A percentile compares a stretch with the other conserved stretches of the same genome.
These are phyloP conservation scores for Xenoacremonium recifei DNA, from an alignment of 2,329 filamentous ascomycete genomes.

Conservation along the genomic window DNA sequence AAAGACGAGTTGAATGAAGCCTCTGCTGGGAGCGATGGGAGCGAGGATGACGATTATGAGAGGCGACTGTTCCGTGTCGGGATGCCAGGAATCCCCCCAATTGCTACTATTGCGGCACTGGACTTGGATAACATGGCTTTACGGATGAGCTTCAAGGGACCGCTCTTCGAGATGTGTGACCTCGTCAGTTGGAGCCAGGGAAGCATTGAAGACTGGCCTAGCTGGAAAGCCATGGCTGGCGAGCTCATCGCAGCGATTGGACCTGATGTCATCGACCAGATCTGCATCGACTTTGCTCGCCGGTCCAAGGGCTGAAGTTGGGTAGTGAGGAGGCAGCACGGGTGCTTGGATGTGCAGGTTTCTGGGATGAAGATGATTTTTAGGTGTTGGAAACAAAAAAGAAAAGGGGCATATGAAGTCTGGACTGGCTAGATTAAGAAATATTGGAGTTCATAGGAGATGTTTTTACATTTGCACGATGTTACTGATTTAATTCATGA, in stretches of 20 bases:
- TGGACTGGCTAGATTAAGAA: no score
- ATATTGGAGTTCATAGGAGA: no score
- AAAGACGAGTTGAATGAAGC: slow-evolving; percentile 25
- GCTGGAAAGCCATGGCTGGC: slow-evolving; percentile 61
- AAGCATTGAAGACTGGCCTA: slow-evolving; percentile 45
- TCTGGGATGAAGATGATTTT: no score
- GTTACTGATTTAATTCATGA: no score
- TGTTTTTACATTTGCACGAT: no score
- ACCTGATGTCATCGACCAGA: slow-evolving; percentile 51
- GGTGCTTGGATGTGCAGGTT: no score
- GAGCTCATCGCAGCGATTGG: slow-evolving; percentile 68
- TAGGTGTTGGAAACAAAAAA: no score
- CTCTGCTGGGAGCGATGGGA: no score
- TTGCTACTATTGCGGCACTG: slow-evolving; percentile 50
- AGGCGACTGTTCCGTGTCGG: slow-evolving; percentile 56
- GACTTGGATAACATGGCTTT: slow-evolving; percentile 61
- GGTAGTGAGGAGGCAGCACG: no score
- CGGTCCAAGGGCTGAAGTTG: no score
- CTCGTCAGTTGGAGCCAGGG: slow-evolving; percentile 60
- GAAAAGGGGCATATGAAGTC: no score
- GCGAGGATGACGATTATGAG: slow-evolving; percentile 15
- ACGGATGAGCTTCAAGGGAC: slow-evolving; percentile 38
- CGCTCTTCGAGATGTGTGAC: slow-evolving; percentile 46
- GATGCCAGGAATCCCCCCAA: slow-evolving; percentile 65
- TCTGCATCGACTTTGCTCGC: slow-evolving; percentile 56